Base-by-base conservation (phyloP, 495 filamentous ascomycete genomes). In the Beverwykella pulmonaria region DNA sequence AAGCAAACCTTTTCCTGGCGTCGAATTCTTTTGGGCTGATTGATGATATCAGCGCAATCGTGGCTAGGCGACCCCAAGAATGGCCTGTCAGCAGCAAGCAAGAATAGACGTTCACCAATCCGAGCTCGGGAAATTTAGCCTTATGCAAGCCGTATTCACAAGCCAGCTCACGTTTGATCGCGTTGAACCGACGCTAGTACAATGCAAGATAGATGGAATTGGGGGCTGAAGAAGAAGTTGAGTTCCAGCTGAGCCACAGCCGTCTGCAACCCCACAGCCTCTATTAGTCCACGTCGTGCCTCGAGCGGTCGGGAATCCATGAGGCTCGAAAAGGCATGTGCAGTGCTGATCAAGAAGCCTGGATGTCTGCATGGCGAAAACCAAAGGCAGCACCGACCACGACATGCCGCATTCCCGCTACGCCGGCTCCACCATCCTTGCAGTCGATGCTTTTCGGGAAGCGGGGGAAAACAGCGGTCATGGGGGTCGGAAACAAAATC, bases 31-130 rank as follows among this genome's bases (percentile, higher is more conserved):
- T 39, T 10, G 53, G 30, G 53, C 63, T 65, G 53, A 47, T 23
- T 48, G 63, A 46, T 55, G 55, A 53, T 59, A 60, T 66, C 63
- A 66, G 63, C 56, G 39, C 60, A 1, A 29, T 54, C 17, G 19
- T 46, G 32, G 44, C 52, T 53, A 59, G n/a, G 55, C 34, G 20
- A 15, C 7, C 27, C 17, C n/a, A 19, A 30, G 9, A 32, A 41
- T 41, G 8, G 19, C 17, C 62, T 15, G 62, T 59, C 53, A 65
- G 53, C 25, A 53, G 17, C 26, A 29, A 29, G n/a, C 22, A 17
- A 34, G 19, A 47, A 29, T 17, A 66, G 39, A 15, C 25, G 2
- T 34, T 17, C 15, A 36, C 61, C 52, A 65, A 65, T 65, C 2
- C 34, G 15, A 19, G 32, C 27, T n/a, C 22, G 19, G 6, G 2